phyloP scores from a whole-genome alignment of 2,329 filamentous ascomycete genomes.

The Boeremia exigua region DNA sequence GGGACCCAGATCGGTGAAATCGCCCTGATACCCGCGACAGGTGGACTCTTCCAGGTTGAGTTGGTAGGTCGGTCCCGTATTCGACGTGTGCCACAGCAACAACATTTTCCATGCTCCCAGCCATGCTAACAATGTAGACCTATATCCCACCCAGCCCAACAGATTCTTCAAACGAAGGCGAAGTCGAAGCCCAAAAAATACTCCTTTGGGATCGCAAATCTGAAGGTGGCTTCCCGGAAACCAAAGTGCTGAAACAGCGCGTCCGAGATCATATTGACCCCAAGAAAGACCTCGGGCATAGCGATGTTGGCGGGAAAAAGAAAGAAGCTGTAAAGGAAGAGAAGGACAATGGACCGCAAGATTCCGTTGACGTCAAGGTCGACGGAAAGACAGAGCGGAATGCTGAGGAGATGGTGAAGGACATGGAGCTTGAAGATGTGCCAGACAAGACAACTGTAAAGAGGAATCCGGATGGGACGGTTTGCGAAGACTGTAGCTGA shows the following conservation, averaged over 20 bases:
- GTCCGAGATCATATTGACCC: slow-evolving; percentile 86
- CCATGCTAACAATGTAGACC: slow-evolving; percentile 25
- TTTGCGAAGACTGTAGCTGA: slow-evolving; percentile 49
- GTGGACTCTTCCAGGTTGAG: slow-evolving; percentile 80
- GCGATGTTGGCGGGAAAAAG: slow-evolving; percentile 52
- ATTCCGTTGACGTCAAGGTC: not conserved
- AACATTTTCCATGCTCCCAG: not conserved
- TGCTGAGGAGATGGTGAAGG: slow-evolving; percentile 8
- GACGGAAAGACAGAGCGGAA: not conserved
- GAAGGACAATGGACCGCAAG: not conserved
- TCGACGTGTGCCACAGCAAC: too few relatives aligned
- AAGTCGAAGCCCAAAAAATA: slow-evolving; percentile 52
- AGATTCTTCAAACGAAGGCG: slow-evolving; percentile 2
- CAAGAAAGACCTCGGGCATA: slow-evolving; percentile 76
- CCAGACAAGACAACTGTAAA: slow-evolving; percentile 22
- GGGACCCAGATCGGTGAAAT: slow-evolving; percentile 83
- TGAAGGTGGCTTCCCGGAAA: slow-evolving; percentile 89
- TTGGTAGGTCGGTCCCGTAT: slow-evolving; percentile 50
- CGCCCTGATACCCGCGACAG: slow-evolving; percentile 81
- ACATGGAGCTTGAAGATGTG: slow-evolving; percentile 1
- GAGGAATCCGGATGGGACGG: slow-evolving; percentile 42
- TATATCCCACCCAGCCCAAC: slow-evolving; percentile 22
- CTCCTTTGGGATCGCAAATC: slow-evolving; percentile 86
- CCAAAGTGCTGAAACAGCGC: slow-evolving; percentile 85
- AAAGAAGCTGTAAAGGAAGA: slow-evolving; percentile 27